Conservation (phyloP, 2,329 filamentous ascomycete species). For the Ilyonectria destructans region DNA sequence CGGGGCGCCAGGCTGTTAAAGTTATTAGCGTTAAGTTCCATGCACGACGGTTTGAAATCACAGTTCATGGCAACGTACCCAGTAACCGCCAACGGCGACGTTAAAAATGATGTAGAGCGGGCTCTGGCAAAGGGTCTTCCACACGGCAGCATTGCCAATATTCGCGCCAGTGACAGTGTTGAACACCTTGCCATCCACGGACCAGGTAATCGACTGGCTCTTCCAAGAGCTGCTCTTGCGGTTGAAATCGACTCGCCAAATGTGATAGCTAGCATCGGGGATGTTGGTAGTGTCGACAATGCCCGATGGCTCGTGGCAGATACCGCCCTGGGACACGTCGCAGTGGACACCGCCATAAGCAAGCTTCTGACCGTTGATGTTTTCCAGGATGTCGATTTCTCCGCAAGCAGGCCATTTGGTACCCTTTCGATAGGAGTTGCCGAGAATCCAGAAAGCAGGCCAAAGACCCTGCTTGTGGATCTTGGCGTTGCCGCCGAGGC, state of each 20-base stretch:
- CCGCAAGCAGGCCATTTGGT: conserved; percentile 68
- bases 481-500: conserved; percentile 61
- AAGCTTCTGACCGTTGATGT: conserved; percentile 64
- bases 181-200: conserved; percentile 62
- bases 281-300: conserved; percentile 56
- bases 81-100: conserved; percentile 69
- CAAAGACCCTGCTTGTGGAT: conserved; percentile 69
- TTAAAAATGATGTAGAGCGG: conserved; percentile 70
- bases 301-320: conserved; percentile 68
- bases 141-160: conserved; percentile 63
- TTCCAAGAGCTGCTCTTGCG: conserved; percentile 62
- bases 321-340: conserved; percentile 60
- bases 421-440: conserved; percentile 65
- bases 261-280: conserved; percentile 62
- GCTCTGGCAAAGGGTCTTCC: conserved; percentile 66
- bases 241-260: conserved; percentile 67
- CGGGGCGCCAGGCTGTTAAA: conserved; percentile 63
- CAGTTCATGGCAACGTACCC: conserved; percentile 58
- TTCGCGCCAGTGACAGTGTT: conserved; percentile 61
- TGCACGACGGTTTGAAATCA: not conserved
- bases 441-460: conserved; percentile 74
- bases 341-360: conserved; percentile 70
- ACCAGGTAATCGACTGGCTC: conserved; percentile 68
- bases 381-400: conserved; percentile 73
- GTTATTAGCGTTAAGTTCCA: conserved; percentile 12